Base-by-base conservation (phyloP, 1,284 basidiomycete genomes). In the Bjerkandera adusta region DNA sequence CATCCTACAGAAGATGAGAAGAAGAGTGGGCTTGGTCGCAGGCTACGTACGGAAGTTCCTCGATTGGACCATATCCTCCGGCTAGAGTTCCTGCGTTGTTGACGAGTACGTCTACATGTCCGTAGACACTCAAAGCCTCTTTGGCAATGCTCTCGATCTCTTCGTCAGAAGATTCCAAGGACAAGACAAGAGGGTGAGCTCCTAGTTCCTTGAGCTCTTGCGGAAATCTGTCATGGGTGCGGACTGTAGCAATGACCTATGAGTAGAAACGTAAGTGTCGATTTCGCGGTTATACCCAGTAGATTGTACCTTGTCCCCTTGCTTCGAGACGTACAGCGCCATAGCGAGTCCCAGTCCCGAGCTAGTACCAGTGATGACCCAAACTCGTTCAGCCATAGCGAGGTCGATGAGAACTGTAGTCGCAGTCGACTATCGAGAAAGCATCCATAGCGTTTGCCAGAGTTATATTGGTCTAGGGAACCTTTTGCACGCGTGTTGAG, bases 281-380 rank as follows among this genome's bases (percentile, higher is more conserved):
- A n/a, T 2, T 30, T 30, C 8, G 27, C 8, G 8, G 27, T n/a
- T 11, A 16, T 36, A 3, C 3, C 4, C 35, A 11, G 16, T 7
- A 30, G 10, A 32, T 35, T 40, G 16, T 29, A 63, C 63, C 52
- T 58, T 57, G 37, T 63, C 58, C 2, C 61, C 62, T 25, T 57
- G 54, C 1, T 57, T 50, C 8, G 63, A 55, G 1, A 56, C 61
- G 36, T 59, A 35, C 15, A 51, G 41, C 5, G 61, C 56, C 3
- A 64, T 49, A 3, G 58, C 51, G 4, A 61, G 56, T 3, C 64
- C 63, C 3, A 66, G 49, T 21, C 64, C 63, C 1, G 63, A 63
- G 47, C 57, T 66, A 1, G 60, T 54, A 13, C 64, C 64, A 27
- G 63, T 63, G 35, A 64, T 59, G 11, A 66, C 53, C 64, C 61